These are phyloP conservation scores for Neofusicoccum parvum DNA, from an alignment of 2,329 filamentous ascomycete genomes.

Conservation along the genomic window DNA sequence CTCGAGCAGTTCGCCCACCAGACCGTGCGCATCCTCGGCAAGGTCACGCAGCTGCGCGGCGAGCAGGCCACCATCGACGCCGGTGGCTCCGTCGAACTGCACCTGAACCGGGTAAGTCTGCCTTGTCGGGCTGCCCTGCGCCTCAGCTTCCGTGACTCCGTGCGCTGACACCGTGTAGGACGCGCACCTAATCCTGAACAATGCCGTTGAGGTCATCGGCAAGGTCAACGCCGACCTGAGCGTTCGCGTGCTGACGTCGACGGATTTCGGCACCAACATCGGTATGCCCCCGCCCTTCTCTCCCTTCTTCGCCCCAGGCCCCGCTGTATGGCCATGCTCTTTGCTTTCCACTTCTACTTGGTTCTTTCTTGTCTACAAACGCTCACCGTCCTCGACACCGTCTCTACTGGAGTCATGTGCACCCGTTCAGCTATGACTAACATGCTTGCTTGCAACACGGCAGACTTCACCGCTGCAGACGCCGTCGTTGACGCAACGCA, in stretches of 20 bases:
- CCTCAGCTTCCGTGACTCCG: background rate
- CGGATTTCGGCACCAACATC: conserved; percentile 69
- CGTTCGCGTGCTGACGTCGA: conserved; percentile 69
- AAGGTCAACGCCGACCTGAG: conserved; percentile 75
- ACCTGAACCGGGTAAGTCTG: conserved; percentile 68
- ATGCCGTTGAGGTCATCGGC: conserved; percentile 75
- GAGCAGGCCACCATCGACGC: conserved; percentile 80
- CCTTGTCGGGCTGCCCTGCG: background rate
- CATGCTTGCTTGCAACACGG: no score
- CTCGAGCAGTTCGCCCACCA: conserved; percentile 71
- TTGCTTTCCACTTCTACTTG: background rate
- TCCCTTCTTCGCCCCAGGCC: no score
- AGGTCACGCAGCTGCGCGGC: conserved; percentile 78
- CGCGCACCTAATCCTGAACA: conserved; percentile 67
- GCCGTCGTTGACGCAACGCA: conserved; percentile 86
- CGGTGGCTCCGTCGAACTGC: conserved; percentile 71
- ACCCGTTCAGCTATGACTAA: background rate
- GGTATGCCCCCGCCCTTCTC: conserved; percentile 56
- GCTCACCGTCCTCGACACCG: background rate
- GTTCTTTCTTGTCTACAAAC: background rate
- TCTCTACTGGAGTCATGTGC: background rate
- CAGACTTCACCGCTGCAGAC: conserved; percentile 75
- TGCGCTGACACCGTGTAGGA: conserved; percentile 54
- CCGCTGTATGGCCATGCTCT: background rate
- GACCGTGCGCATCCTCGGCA: conserved; percentile 83